Base-by-base conservation (phyloP, 306 rosid genomes). In the Vigna hirtella region DNA sequence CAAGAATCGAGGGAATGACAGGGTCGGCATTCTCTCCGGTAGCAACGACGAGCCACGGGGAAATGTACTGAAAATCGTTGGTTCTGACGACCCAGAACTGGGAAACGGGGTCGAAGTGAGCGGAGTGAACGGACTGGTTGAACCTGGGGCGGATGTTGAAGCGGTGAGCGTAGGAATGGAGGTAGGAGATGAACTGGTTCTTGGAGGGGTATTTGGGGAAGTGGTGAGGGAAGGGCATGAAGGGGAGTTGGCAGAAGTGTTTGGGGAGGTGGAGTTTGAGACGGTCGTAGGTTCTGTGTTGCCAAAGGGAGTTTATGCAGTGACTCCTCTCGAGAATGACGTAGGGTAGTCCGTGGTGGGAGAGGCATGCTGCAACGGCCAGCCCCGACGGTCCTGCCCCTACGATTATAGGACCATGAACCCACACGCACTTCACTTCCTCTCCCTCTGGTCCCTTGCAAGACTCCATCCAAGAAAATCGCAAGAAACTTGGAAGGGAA, bases 21-120 rank as follows among this genome's bases (percentile, higher is more conserved):
- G 96, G 96, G 30, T 93, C 98, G 0, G 98, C 98, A 71, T 93
- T 93, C 72, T 93, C 98, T 0, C 98, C 98, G 0, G 98, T 86
- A 13, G 98, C 98, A 2, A 87, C 94, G 0, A 93, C 68, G 0
- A 93, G 83, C 96, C 96, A 91, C 3, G 81, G 87, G 8, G 96
- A 89, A 78, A 77, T 56, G 88, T 89, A 93, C 20, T 58, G 81
- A 24, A 36, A 66, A 24, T 82, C 88, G 8, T 77, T 83, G 4
- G 94, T 90, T 58, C 61, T 64, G 0, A 93, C 91, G 5, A 66
- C 81, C 98, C 98, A 93, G 5, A 79, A 26, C 5, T 86, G 73
- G 0, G 66, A 71, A 2, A 9, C 3, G 0, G 86, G 45, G 48
- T 89, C 88, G 80, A 81, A 91, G 63, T 69, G 66, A 0, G 98